Evolutionary conservation across 495 filamentous ascomycete species (phyloP).

Genomic region (Penicillium simplicissimum): DNA sequence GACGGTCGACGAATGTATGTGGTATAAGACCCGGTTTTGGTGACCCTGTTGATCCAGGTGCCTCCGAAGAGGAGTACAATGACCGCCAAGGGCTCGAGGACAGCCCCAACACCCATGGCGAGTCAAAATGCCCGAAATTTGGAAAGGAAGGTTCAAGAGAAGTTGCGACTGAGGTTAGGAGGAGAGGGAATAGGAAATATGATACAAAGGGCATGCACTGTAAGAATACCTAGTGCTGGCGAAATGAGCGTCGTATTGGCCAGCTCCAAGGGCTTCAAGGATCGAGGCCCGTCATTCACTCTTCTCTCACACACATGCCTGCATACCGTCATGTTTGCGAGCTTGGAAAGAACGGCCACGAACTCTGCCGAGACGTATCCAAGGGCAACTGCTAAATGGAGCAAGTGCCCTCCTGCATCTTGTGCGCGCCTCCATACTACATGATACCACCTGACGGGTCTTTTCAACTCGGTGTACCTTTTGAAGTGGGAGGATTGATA

Average conservation of each 20-base stretch:
- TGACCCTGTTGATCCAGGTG: constrained; percentile 57
- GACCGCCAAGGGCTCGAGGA: constrained; percentile 57
- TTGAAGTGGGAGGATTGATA: too few species aligned
- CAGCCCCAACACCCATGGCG: constrained; percentile 52
- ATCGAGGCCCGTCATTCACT: too few species aligned
- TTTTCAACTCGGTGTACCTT: too few species aligned
- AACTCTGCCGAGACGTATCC: too few species aligned
- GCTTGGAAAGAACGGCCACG: too few species aligned
- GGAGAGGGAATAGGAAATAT: not conserved
- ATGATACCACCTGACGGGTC: too few species aligned
- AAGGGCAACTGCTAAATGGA: too few species aligned
- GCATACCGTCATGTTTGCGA: too few species aligned
- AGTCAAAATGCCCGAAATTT: not conserved
- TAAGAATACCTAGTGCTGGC: constrained; percentile 4
- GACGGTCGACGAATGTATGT: constrained; percentile 24
- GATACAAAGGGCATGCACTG: constrained; percentile 1
- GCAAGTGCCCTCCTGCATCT: too few species aligned
- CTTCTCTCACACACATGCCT: too few species aligned
- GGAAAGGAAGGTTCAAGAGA: not conserved
- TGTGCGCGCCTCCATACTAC: too few species aligned
- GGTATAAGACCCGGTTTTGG: constrained; percentile 11
- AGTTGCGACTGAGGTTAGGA: not conserved
- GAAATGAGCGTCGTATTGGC: not conserved
- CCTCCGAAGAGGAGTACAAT: constrained; percentile 58
- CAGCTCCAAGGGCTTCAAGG: too few species aligned